Evolutionary conservation across 2,329 filamentous ascomycete genomes (phyloP), one percentile per base, ranked within the genome.

Genomic region (Leptographium procerum): DNA sequence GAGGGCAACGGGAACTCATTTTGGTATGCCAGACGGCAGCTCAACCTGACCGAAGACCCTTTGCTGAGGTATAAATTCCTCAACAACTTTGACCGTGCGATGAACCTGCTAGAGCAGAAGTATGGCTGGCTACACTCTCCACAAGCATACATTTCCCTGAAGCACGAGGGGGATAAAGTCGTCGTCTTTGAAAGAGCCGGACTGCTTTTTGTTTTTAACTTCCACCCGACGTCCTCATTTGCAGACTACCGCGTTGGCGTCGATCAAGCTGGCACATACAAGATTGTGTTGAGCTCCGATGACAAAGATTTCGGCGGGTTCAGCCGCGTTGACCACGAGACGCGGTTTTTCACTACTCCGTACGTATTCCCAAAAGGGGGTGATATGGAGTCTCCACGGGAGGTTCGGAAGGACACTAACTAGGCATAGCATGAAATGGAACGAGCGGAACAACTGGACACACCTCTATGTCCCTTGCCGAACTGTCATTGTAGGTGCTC

Each of bases 201-300:
- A 0, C 75, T 96, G 60, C 77, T 99, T 13, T 99, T 91, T 78
- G 81, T 96, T 66, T 97, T 99, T 80, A 99, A 99, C 75, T 96
- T 97, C 79, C 86, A 97, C 69, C 85, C 89, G 0, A 83, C 82
- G 31, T 75, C 86, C 64, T 96, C 90, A 71, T 99, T 88, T 73
- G 86, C 86, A 13, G 94, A 97, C 72, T 99, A 96, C 71, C 84
- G 92, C 43, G 86, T 99, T 52, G 94, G 94, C 22, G 80, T 99
- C 45, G 90, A 97, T 56, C 77, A 83, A 24, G 75, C 87, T 4
- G 94, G 94, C 45, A 95, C 89, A 1, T 99, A 99, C 73, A 81
- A 83, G 58, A 84, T 96, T 57, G 86, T 96, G 4, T 77, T 99
- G 50, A 90, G 92, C 71, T 86, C 86, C 0, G 94, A 99, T 70